phyloP scores from a whole-genome alignment of 108 stramenopile genomes.

The Cyclostephanos tholiformis region DNA sequence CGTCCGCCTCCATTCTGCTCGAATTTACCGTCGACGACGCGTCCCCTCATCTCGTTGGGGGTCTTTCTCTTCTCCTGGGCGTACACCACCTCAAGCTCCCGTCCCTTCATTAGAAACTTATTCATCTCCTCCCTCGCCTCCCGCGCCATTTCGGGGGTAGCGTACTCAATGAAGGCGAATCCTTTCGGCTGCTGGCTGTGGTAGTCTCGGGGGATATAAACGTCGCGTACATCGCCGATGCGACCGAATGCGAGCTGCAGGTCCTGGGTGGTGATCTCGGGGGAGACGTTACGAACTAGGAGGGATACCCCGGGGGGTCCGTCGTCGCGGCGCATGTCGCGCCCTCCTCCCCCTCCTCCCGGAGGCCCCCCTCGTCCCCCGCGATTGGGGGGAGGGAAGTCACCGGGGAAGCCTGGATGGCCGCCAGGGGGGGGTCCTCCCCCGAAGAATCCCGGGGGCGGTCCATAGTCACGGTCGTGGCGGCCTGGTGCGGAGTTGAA shows the following conservation, averaged over 20 bases:
- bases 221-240: constrained; percentile 87
- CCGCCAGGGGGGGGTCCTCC: constrained; percentile 17
- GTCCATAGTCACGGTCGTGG: constrained; percentile 40
- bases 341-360: constrained; percentile 15
- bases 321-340: constrained; percentile 66
- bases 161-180: constrained; percentile 90
- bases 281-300: constrained; percentile 80
- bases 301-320: constrained; percentile 85
- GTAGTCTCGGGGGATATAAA: constrained; percentile 88
- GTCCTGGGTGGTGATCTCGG: constrained; percentile 71
- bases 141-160: constrained; percentile 74
- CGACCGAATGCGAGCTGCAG: constrained; percentile 78
- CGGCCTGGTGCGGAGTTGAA: constrained; percentile 27
- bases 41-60: constrained; percentile 82
- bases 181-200: constrained; percentile 88
- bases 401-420: constrained; percentile 32
- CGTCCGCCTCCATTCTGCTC: background rate
- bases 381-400: constrained; percentile 25
- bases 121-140: constrained; percentile 91
- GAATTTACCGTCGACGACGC: constrained; percentile 56
- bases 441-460: constrained; percentile 40
- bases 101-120: constrained; percentile 80
- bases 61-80: constrained; percentile 91
- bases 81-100: constrained; percentile 88
- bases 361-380: constrained; percentile 11